These are phyloP conservation scores for Apiospora phragmitis DNA, from an alignment of 2,329 filamentous ascomycete genomes.

Conservation along the genomic window DNA sequence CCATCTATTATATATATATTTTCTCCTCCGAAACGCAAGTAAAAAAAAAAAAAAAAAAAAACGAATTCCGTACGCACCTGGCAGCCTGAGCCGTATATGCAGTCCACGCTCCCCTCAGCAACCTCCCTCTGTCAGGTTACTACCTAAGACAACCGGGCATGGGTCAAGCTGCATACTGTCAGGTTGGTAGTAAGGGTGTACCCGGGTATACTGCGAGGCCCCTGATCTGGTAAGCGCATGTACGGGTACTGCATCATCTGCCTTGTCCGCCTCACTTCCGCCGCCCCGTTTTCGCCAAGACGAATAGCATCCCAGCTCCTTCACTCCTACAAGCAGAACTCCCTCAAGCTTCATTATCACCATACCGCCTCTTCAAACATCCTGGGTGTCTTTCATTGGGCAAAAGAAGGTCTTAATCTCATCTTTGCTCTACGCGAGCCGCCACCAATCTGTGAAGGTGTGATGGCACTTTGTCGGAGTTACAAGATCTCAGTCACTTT, in stretches of 20 bases:
- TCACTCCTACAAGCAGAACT: not conserved
- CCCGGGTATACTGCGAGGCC: not conserved
- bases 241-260: slow-evolving; percentile 19
- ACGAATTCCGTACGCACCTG: not conserved
- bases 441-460: not conserved
- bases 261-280: slow-evolving; percentile 31
- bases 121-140: not conserved
- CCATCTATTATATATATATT: slow-evolving; percentile 7
- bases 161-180: not conserved
- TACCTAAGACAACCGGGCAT: not conserved
- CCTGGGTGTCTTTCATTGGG: not conserved
- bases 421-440: not conserved
- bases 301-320: slow-evolving; percentile 17
- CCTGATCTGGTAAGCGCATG: slow-evolving; percentile 1
- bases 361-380: not conserved
- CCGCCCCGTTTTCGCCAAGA: slow-evolving; percentile 27
- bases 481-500: not conserved
- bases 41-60: not conserved
- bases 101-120: not conserved
- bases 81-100: not conserved
- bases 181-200: not conserved
- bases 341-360: not conserved
- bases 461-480: not conserved
- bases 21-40: not conserved
- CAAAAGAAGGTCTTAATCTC: not conserved